phyloP scores from a whole-genome alignment of 495 filamentous ascomycete genomes.

The Umbilicaria muhlenbergii region DNA sequence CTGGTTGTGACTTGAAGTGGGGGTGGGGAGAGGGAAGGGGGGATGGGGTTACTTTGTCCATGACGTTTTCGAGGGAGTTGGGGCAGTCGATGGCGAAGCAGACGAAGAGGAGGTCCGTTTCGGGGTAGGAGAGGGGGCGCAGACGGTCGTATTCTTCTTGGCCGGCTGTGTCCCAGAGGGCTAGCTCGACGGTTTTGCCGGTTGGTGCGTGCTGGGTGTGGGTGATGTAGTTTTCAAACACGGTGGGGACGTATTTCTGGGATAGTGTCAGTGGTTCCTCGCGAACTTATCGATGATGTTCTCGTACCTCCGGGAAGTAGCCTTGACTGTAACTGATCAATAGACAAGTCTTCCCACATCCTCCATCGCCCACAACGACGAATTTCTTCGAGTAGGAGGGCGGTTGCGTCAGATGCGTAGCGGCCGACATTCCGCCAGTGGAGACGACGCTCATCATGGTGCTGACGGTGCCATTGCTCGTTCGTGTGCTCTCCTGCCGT shows the following conservation, averaged over 20 bases:
- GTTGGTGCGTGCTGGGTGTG: conserved; percentile 73
- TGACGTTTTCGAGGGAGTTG: conserved; percentile 92
- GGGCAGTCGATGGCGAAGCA: conserved; percentile 99
- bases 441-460: conserved; percentile 52
- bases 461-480: conserved; percentile 71
- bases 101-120: conserved; percentile 94
- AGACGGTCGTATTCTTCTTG: conserved; percentile 98
- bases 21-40: background rate
- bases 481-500: conserved; percentile 43
- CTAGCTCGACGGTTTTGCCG: conserved; percentile 88
- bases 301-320: conserved; percentile 87
- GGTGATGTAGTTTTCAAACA: conserved; percentile 99
- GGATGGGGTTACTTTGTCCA: conserved; percentile 71
- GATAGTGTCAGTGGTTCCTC: conserved; percentile 5
- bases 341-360: conserved; percentile 96
- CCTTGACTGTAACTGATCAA: conserved; percentile 97
- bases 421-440: conserved; percentile 54
- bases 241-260: conserved; percentile 98
- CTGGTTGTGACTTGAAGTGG: too few relatives aligned
- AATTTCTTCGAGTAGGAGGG: conserved; percentile 97
- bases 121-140: conserved; percentile 88
- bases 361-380: conserved; percentile 93
- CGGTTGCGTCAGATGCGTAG: conserved; percentile 72
- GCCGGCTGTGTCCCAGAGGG: conserved; percentile 95
- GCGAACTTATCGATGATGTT: background rate